A percentile compares a stretch with the other conserved stretches of the same genome.
Evolutionary conservation across 1,139 yeast genomes (phyloP).

Genomic region (Blastobotrys indianensis): DNA sequence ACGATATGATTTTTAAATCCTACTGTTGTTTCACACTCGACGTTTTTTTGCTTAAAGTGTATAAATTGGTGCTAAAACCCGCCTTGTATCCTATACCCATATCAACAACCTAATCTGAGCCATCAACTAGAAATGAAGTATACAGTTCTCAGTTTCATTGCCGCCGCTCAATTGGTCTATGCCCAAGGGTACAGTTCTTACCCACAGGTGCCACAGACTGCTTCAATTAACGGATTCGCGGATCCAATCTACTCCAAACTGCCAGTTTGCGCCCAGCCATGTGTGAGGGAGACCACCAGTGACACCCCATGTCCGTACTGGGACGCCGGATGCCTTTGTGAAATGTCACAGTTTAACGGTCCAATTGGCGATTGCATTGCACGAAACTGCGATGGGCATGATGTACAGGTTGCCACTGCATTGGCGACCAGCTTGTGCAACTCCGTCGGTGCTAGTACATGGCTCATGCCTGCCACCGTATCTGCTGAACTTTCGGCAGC

Average conservation of each 20-base stretch:
- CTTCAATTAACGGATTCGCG: slow-evolving; percentile 48
- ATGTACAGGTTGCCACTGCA: slow-evolving; percentile 40
- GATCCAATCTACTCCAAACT: slow-evolving; percentile 41
- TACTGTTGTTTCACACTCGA: no score
- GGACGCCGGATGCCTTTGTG: slow-evolving; percentile 51
- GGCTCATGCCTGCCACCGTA: slow-evolving; percentile 44
- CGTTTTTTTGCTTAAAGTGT: no score
- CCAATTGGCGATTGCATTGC: slow-evolving; percentile 44
- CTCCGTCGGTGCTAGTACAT: slow-evolving; percentile 42
- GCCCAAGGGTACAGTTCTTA: no score
- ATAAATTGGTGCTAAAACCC: no score
- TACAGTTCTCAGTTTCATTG: no score
- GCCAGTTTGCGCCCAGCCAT: slow-evolving; percentile 41
- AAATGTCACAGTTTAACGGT: slow-evolving; percentile 46
- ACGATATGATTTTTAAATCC: no score
- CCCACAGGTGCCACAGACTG: slow-evolving; percentile 47
- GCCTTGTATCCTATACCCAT: no score
- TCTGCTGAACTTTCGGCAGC: slow-evolving; percentile 34
- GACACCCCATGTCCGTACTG: slow-evolving; percentile 42
- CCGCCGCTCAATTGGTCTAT: no score
- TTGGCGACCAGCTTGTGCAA: slow-evolving; percentile 42
- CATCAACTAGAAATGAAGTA: no score
- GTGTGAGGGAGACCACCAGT: slow-evolving; percentile 15
- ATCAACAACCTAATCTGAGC: no score
- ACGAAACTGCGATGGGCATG: slow-evolving; percentile 35